phyloP scores from a whole-genome alignment of 768 basidiomycete species.

The Termitomyces sp. region DNA sequence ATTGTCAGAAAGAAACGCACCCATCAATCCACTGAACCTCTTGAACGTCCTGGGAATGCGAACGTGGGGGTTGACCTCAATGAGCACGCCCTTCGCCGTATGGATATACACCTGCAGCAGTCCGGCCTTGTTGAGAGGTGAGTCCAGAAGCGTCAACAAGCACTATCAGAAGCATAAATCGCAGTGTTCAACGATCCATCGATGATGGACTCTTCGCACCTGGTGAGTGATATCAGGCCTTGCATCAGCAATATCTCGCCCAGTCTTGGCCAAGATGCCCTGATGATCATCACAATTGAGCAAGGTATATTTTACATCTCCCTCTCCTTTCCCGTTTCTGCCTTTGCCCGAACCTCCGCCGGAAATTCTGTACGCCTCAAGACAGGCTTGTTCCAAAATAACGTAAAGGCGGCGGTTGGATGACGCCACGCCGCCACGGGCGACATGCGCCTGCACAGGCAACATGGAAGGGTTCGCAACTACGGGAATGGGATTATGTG shows the following conservation, averaged over 20 bases:
- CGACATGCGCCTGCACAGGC: constrained; percentile 78
- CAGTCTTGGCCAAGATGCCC: constrained; percentile 96
- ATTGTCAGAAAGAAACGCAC: constrained; percentile 39
- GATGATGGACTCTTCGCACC: constrained; percentile 42
- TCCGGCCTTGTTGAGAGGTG: constrained; percentile 97
- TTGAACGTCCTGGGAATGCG: constrained; percentile 98
- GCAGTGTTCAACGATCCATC: constrained; percentile 2
- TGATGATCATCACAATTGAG: constrained; percentile 99
- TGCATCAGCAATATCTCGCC: constrained; percentile 98
- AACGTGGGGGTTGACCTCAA: constrained; percentile 98
- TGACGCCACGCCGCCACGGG: constrained; percentile 51
- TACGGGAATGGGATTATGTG: constrained; percentile 46
- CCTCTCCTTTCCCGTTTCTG: constrained; percentile 55
- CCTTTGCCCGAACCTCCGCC: constrained; percentile 56
- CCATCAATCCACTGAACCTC: constrained; percentile 98
- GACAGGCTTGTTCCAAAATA: constrained; percentile 89
- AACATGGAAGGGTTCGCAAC: constrained; percentile 76
- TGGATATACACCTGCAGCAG: constrained; percentile 97
- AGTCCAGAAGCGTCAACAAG: constrained; percentile 92
- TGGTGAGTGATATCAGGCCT: constrained; percentile 99
- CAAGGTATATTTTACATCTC: constrained; percentile 92
- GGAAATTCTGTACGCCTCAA: constrained; percentile 91
- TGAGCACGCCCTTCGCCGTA: constrained; percentile 92
- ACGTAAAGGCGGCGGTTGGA: constrained; percentile 78
- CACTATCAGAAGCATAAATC: constrained; percentile 54